Conservation (phyloP, 441 rosid species). For the Adansonia gregorii region DNA sequence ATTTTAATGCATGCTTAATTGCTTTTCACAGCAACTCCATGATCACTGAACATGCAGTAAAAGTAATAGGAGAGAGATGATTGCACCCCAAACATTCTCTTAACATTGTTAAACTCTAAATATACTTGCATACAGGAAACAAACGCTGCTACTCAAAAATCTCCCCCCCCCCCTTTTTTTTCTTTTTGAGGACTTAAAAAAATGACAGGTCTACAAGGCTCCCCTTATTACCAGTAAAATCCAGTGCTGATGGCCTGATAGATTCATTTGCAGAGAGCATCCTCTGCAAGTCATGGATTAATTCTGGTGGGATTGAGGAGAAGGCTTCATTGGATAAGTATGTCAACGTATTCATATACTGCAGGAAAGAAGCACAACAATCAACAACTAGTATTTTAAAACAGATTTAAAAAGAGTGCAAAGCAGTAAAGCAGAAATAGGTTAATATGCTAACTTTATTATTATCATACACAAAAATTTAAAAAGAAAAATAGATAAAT, state of each 20-base stretch:
- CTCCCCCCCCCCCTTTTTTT: not conserved
- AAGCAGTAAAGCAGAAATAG: not conserved
- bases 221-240: conserved; percentile 73
- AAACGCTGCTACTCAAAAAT: not conserved
- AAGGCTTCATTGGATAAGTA: conserved; percentile 86
- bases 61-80: not conserved
- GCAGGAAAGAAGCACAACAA: conserved; percentile 43
- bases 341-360: conserved; percentile 89
- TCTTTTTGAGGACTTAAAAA: not conserved
- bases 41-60: not conserved
- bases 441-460: conserved; percentile 6
- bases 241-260: conserved; percentile 81
- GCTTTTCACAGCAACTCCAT: not conserved
- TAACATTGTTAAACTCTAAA: not conserved
- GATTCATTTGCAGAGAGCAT: conserved; percentile 89
- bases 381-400: conserved; percentile 25
- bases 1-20: not conserved
- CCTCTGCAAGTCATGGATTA: conserved; percentile 80
- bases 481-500: not conserved
- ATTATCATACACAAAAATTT: not conserved
- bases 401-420: not conserved
- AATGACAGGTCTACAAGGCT: not conserved
- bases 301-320: conserved; percentile 75
- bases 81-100: not conserved
- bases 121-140: not conserved